Conservation (phyloP, 306 rosid genomes). For the Quercus engelmannii region DNA sequence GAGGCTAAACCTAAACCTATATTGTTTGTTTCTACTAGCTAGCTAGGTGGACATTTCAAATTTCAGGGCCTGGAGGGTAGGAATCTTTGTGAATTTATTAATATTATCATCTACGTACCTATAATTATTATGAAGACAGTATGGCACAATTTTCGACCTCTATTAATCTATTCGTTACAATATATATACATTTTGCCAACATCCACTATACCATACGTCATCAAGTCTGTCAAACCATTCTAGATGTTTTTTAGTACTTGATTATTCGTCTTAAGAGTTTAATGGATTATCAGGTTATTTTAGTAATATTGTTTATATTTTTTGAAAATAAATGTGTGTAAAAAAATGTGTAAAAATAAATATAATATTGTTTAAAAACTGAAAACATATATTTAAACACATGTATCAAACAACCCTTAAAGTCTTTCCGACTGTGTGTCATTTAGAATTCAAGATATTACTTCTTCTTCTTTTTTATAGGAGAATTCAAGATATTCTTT, state of each 20-base stretch:
- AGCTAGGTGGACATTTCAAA: background rate
- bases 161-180: too few species aligned
- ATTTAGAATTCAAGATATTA: too few species aligned
- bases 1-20: background rate
- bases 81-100: background rate
- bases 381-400: fast-evolving
- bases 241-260: too few species aligned
- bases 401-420: fast-evolving
- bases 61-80: background rate
- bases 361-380: too few species aligned
- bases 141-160: background rate
- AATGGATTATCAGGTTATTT: fast-evolving
- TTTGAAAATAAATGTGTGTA: fast-evolving
- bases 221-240: too few species aligned
- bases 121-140: background rate
- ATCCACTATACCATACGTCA: too few species aligned
- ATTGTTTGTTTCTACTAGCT: background rate
- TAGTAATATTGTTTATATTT: fast-evolving
- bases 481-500: too few species aligned
- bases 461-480: too few species aligned
- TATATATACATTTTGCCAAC: too few species aligned
- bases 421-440: too few species aligned
- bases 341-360: fast-evolving
- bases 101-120: background rate
- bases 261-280: too few species aligned